These are phyloP conservation scores for Petasospora rhodanensis DNA, from an alignment of 1,139 yeast genomes.

Conservation along the genomic window DNA sequence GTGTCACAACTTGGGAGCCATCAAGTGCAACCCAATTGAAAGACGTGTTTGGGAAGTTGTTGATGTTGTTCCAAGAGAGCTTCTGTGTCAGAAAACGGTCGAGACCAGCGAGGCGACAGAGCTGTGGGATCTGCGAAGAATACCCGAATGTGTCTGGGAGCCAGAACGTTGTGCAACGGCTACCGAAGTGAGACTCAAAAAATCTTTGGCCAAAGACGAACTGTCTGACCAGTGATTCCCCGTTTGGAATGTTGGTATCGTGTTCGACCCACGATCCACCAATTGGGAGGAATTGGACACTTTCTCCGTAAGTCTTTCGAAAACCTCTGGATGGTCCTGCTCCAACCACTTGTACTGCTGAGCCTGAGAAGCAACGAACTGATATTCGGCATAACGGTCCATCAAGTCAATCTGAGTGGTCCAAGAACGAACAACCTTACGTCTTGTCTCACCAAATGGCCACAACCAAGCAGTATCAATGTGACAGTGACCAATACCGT, in stretches of 20 bases:
- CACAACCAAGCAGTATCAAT: constrained; percentile 98
- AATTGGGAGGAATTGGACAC: constrained; percentile 78
- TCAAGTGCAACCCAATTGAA: constrained; percentile 96
- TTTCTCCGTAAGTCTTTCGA: constrained; percentile 51
- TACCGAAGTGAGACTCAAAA: constrained; percentile 73
- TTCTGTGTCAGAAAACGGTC: constrained; percentile 87
- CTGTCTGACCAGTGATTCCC: constrained; percentile 87
- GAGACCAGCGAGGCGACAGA: constrained; percentile 81
- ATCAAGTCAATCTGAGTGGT: constrained; percentile 83
- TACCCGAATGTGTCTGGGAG: constrained; percentile 97
- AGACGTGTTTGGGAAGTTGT: constrained; percentile 80
- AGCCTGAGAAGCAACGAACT: constrained; percentile 92
- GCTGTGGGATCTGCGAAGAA: constrained; percentile 90
- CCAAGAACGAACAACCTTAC: constrained; percentile 94
- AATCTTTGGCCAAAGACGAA: constrained; percentile 87
- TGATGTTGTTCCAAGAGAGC: constrained; percentile 93
- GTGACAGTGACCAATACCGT: constrained; percentile 90
- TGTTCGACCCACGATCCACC: constrained; percentile 99
- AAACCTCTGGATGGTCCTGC: constrained; percentile 79
- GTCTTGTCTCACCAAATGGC: constrained; percentile 95
- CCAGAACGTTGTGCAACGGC: constrained; percentile 77
- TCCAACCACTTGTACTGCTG: constrained; percentile 93
- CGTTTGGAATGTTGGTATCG: constrained; percentile 90
- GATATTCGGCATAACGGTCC: constrained; percentile 86
- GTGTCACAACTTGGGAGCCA: constrained; percentile 88